These are phyloP conservation scores for Exophiala bonariae DNA, from an alignment of 2,329 filamentous ascomycete species.

Conservation along the genomic window DNA sequence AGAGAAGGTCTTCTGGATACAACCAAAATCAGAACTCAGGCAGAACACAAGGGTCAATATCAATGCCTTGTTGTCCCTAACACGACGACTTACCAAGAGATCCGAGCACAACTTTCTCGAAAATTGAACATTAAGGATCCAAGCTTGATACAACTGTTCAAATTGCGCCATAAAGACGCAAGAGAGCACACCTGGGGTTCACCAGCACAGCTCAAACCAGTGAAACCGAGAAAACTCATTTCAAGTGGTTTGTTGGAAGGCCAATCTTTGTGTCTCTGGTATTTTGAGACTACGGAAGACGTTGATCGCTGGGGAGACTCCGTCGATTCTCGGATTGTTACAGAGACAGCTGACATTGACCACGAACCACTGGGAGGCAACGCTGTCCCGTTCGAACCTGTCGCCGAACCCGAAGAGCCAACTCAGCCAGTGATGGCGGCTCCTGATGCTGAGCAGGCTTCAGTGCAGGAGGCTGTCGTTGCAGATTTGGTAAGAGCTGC, in stretches of 20 bases:
- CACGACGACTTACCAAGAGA: conserved; percentile 16
- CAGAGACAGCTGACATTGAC: no score
- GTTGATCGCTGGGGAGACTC: no score
- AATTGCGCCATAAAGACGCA: conserved; percentile 17
- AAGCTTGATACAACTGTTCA: conserved; percentile 20
- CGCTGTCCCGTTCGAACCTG: no score
- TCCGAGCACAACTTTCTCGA: conserved; percentile 17
- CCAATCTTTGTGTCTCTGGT: no score
- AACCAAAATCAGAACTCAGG: conserved; percentile 38
- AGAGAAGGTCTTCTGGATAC: conserved; percentile 41
- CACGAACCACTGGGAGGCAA: no score
- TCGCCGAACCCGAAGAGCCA: no score
- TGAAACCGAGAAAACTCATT: no score
- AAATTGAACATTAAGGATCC: conserved; percentile 16
- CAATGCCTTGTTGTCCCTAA: conserved; percentile 7
- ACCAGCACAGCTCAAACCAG: no score
- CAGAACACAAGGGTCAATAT: conserved; percentile 14
- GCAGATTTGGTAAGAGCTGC: conserved; percentile 10
- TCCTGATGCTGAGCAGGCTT: conserved; percentile 25
- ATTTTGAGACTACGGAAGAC: no score
- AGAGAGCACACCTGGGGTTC: conserved; percentile 19
- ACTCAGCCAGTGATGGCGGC: no score
- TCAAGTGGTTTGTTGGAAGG: no score
- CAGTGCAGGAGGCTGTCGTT: conserved; percentile 21
- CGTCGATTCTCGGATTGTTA: no score